Evolutionary conservation across 2,329 filamentous ascomycete species (phyloP).

Genomic region (Ceratocystiopsis brevicomis): DNA sequence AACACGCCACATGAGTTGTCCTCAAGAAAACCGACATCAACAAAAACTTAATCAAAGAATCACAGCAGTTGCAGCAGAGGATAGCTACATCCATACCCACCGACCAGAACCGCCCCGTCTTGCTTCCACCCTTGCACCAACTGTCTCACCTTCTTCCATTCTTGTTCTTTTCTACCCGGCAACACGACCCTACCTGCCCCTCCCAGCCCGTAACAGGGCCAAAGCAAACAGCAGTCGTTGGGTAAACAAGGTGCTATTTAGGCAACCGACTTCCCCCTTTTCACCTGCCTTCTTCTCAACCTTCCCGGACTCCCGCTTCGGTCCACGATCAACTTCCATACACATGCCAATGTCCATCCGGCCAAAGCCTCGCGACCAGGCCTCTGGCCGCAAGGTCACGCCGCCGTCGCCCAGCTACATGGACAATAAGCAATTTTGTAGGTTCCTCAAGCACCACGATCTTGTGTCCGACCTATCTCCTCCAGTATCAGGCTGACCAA

Average conservation of each 20-base stretch:
- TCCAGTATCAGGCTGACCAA: constrained; percentile 11
- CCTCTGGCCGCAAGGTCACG: constrained; percentile 31
- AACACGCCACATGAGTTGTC: too few relatives aligned
- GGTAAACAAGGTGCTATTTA: constrained; percentile 7
- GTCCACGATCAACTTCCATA: background rate
- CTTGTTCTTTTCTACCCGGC: too few relatives aligned
- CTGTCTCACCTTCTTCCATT: too few relatives aligned
- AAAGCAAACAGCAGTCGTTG: too few relatives aligned
- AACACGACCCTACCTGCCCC: too few relatives aligned
- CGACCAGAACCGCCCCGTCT: too few relatives aligned
- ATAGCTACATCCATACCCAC: too few relatives aligned
- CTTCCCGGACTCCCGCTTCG: background rate
- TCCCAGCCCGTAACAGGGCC: too few relatives aligned
- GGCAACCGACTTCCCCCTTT: background rate
- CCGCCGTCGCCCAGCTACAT: constrained; percentile 45
- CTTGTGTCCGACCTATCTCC: background rate
- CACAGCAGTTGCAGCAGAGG: too few relatives aligned
- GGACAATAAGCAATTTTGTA: constrained; percentile 46
- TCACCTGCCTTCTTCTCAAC: background rate
- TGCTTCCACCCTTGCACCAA: too few relatives aligned
- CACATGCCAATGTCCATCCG: constrained; percentile 15
- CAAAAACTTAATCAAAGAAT: too few relatives aligned
- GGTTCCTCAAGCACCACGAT: constrained; percentile 12
- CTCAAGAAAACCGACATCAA: too few relatives aligned
- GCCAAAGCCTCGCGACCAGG: constrained; percentile 17